phyloP scores from a whole-genome alignment of 2,329 filamentous ascomycete species.

The Paecilomyces variotii region DNA sequence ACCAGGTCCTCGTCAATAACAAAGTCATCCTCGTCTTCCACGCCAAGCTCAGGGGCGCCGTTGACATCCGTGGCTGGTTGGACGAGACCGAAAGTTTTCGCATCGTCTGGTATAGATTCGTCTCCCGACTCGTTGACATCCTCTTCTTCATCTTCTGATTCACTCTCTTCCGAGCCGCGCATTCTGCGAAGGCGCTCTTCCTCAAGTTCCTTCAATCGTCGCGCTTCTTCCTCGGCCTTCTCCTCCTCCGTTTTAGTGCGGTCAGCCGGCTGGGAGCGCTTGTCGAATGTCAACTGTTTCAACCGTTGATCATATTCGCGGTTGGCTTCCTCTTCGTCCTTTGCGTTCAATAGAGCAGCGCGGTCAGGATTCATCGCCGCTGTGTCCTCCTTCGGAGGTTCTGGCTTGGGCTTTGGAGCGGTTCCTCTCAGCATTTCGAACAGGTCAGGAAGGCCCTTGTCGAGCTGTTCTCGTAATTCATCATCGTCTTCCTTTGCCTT shows the following conservation, averaged over 20 bases:
- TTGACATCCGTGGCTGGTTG: constrained; percentile 35
- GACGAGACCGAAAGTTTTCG: constrained; percentile 54
- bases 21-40: constrained; percentile 94
- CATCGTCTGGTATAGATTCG: constrained; percentile 46
- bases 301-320: constrained; percentile 82
- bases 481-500: constrained; percentile 88
- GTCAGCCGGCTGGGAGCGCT: constrained; percentile 74
- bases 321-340: constrained; percentile 61
- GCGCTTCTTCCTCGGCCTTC: constrained; percentile 66
- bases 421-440: constrained; percentile 60
- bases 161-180: constrained; percentile 67
- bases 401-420: constrained; percentile 45
- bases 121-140: constrained; percentile 39
- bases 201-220: constrained; percentile 71
- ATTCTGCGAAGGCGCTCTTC: constrained; percentile 76
- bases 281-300: constrained; percentile 74
- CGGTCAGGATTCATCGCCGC: constrained; percentile 56
- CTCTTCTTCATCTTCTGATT: constrained; percentile 32
- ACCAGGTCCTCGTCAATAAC: constrained; percentile 81
- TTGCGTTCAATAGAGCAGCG: constrained; percentile 51
- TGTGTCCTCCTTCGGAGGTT: constrained; percentile 36
- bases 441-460: constrained; percentile 72
- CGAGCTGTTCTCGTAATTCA: constrained; percentile 72
- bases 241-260: constrained; percentile 90
- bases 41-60: constrained; percentile 47